Percentiles rank a stretch among this genome's conserved stretches.
Conservation (phyloP, 768 basidiomycete genomes). For the Rubroboletus pulcherrimus region DNA sequence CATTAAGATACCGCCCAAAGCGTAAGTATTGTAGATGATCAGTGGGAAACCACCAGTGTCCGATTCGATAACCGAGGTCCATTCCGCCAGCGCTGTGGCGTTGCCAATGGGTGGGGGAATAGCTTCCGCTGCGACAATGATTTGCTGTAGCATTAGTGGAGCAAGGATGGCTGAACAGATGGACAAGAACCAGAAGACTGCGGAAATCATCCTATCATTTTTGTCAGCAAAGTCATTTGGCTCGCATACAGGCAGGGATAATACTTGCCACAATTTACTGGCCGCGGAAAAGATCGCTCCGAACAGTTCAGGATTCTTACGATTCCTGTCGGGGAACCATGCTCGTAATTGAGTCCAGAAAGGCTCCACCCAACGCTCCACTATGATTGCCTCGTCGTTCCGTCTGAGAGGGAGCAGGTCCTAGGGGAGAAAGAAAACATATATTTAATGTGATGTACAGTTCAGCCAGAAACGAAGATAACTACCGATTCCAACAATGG, state of each 20-base stretch:
- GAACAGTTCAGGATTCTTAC: constrained; percentile 17
- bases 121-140: constrained; percentile 24
- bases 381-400: constrained; percentile 21
- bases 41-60: constrained; percentile 30
- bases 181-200: constrained; percentile 29
- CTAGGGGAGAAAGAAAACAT: constrained; percentile 11
- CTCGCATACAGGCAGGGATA: neutral
- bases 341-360: constrained; percentile 23
- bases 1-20: constrained; percentile 22
- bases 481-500: constrained; percentile 31
- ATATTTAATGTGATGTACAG: constrained; percentile 19
- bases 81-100: constrained; percentile 22
- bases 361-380: constrained; percentile 23
- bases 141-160: constrained; percentile 27
- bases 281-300: constrained; percentile 16
- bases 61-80: constrained; percentile 15
- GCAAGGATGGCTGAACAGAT: constrained; percentile 19
- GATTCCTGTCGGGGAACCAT: constrained; percentile 16
- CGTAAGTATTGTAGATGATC: constrained; percentile 24
- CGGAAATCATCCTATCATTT: constrained; percentile 22
- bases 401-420: constrained; percentile 26
- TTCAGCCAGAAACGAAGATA: constrained; percentile 24
- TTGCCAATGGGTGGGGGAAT: constrained; percentile 15
- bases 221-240: neutral
- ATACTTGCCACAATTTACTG: constrained; percentile 12